Percentiles rank a stretch among this genome's conserved stretches.
Evolutionary conservation across 306 rosid species (phyloP).

Genomic region (Prunus padus): DNA sequence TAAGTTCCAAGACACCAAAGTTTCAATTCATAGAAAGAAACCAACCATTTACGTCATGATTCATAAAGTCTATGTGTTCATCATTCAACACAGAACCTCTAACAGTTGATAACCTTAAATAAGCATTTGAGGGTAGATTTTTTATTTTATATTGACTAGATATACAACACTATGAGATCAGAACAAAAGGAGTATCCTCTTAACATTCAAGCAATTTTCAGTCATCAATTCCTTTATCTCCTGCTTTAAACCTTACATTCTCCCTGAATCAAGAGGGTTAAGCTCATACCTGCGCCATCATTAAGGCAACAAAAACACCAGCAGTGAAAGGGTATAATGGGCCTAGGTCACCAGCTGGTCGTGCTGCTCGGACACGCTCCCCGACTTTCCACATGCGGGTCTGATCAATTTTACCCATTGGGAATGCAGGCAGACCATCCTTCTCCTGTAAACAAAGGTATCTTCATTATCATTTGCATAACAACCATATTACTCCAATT

Average conservation of each 20-base stretch:
- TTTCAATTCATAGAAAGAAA: neutral
- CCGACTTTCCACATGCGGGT: slow-evolving; percentile 99
- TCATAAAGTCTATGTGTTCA: too few relatives aligned
- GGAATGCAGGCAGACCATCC: slow-evolving; percentile 95
- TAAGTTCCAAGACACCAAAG: neutral
- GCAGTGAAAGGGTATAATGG: slow-evolving; percentile 94
- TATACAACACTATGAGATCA: neutral
- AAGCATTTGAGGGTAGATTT: neutral
- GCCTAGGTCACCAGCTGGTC: slow-evolving; percentile 90
- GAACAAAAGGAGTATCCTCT: neutral
- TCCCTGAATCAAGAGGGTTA: neutral
- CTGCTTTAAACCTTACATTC: neutral
- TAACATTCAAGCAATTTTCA: neutral
- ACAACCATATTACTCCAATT: neutral
- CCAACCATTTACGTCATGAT: neutral
- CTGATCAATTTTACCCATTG: slow-evolving; percentile 98
- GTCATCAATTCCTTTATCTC: neutral
- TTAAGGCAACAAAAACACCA: slow-evolving; percentile 95
- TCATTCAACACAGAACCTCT: neutral
- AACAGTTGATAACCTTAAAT: neutral
- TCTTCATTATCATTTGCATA: neutral
- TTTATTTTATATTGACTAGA: neutral
- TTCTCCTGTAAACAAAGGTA: slow-evolving; percentile 67
- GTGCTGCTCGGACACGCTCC: slow-evolving; percentile 69
- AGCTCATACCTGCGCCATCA: slow-evolving; percentile 96